These are phyloP conservation scores for Coemansia sp. DNA, from an alignment of 192 early-diverging fungal genomes.

Conservation along the genomic window DNA sequence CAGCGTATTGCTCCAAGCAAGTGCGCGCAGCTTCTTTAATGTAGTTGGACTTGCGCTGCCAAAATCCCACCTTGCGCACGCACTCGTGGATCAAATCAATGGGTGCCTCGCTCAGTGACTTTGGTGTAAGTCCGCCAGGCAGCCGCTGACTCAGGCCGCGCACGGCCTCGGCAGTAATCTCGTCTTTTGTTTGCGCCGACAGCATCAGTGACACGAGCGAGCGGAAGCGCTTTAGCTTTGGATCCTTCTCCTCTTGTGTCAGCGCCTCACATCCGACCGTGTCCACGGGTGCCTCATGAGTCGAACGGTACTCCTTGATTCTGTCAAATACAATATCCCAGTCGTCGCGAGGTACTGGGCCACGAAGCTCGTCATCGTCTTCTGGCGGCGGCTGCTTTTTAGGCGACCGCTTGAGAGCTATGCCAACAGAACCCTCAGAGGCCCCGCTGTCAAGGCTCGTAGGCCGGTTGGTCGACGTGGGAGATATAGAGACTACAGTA, in stretches of 20 bases:
- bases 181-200: constrained; percentile 93
- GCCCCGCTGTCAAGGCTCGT: constrained; percentile 28
- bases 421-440: constrained; percentile 22
- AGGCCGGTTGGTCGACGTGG: constrained; percentile 25
- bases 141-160: constrained; percentile 63
- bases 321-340: constrained; percentile 68
- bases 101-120: constrained; percentile 64
- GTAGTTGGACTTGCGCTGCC: constrained; percentile 80
- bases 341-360: constrained; percentile 51
- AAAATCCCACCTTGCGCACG: constrained; percentile 87
- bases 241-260: constrained; percentile 56
- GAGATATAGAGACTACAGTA: constrained; percentile 47
- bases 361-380: constrained; percentile 48
- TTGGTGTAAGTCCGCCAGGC: constrained; percentile 69
- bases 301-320: constrained; percentile 69
- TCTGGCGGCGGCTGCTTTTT: constrained; percentile 21
- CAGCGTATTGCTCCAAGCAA: constrained; percentile 67
- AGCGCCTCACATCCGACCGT: constrained; percentile 84
- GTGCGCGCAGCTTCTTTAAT: constrained; percentile 80
- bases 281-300: constrained; percentile 78
- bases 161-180: constrained; percentile 79
- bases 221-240: constrained; percentile 74
- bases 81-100: constrained; percentile 66
- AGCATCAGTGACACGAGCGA: constrained; percentile 84
- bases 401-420: constrained; percentile 3